Base-by-base conservation (phyloP, 257 asterid genomes). In the Echium plantagineum region DNA sequence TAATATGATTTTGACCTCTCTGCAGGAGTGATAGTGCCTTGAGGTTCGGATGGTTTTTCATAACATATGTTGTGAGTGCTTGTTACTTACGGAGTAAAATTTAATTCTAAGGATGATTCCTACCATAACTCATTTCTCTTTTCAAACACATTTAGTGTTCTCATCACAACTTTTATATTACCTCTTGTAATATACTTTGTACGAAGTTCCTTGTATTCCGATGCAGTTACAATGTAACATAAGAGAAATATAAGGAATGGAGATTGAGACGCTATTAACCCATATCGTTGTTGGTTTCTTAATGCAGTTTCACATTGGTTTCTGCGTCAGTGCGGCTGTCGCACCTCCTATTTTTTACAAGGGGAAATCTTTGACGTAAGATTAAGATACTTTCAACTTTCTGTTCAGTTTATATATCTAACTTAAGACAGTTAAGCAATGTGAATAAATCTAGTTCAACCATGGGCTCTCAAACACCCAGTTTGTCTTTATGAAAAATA, bases 11-110 rank as follows among this genome's bases (percentile, higher is more conserved):
- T 42, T 42, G 15, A 42, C 49, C 49, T 42, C 16, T 42, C 12
- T 78, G 63, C 89, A 93, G 99, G 87, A 86, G 89, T 28, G 95
- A 93, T 70, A 93, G 99, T 78, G 99, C 99, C 1, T 63, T 93
- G 70, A 93, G 80, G 70, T 93, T 93, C 77, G 79, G 97, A 60
- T 86, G 94, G 95, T 93, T 93, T 80, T 93, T 93, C 74, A 20
- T 93, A 77, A 77, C 81, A 79, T 93, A 93, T 72, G 28, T 93
- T 97, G 99, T 93, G 76, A 22, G 77, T 60, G 32, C 48, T 57
- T 52, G 15, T 10, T 48, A 28, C 52, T 62, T 30, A 21, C 58
- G 52, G n/a, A n/a, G n/a, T n/a, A n/a, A n/a, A n/a, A n/a, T n/a
- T n/a, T n/a, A n/a, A n/a, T n/a, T n/a, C n/a, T n/a, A n/a, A n/a